Conservation (phyloP, 148 eudicot genomes). For the Rhododendron henanense region DNA sequence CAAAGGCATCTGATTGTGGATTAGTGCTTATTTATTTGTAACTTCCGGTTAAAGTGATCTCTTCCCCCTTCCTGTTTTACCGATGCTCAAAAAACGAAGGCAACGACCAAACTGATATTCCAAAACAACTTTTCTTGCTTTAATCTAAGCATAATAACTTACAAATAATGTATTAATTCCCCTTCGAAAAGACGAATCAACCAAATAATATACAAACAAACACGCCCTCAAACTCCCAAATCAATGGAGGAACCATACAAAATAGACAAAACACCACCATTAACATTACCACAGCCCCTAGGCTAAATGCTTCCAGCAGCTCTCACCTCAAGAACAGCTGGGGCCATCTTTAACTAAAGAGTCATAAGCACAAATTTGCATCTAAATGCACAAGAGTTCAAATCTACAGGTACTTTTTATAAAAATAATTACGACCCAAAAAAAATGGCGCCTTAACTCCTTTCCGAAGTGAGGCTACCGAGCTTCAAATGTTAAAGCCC, state of each 20-base stretch:
- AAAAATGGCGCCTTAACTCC: not conserved
- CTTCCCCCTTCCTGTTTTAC: not conserved
- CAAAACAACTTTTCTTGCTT: not conserved
- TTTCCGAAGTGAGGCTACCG: slow-evolving; percentile 19
- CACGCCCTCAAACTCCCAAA: not conserved
- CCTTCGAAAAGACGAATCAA: slow-evolving; percentile 8
- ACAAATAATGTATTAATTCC: slow-evolving; percentile 2
- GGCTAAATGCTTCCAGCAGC: slow-evolving; percentile 15
- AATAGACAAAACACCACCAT: slow-evolving; percentile 9
- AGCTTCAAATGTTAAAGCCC: slow-evolving; percentile 12
- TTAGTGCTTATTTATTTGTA: too few relatives aligned
- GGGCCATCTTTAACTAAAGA: not conserved
- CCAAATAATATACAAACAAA: slow-evolving; percentile 18
- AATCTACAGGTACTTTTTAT: not conserved
- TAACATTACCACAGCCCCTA: slow-evolving; percentile 17
- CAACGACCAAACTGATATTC: not conserved
- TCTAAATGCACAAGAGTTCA: not conserved
- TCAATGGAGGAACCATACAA: slow-evolving; percentile 4
- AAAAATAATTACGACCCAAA: not conserved
- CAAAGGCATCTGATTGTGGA: too few relatives aligned
- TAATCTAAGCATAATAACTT: not conserved
- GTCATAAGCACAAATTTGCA: not conserved
- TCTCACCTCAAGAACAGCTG: slow-evolving; percentile 13
- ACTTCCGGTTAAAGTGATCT: not conserved
- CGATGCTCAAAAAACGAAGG: not conserved